Percentiles rank a stretch among this genome's conserved stretches.
phyloP scores from a whole-genome alignment of 495 filamentous ascomycete genomes.

The Corynascus novoguineensis region DNA sequence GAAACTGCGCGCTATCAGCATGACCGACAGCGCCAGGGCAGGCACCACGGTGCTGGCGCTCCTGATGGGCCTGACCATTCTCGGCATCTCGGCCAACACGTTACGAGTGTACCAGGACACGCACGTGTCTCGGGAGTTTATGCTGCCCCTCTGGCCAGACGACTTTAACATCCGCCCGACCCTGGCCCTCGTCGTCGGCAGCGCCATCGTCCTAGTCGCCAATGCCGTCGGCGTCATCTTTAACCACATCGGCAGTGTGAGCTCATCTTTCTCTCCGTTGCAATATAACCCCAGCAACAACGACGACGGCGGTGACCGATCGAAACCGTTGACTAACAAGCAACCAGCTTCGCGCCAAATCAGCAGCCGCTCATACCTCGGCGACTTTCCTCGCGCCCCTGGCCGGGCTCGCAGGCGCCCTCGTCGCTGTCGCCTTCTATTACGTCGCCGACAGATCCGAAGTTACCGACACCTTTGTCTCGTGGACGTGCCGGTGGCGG shows the following conservation, averaged over 20 bases:
- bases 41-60: slow-evolving; percentile 46
- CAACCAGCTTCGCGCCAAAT: slow-evolving; percentile 38
- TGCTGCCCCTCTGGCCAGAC: slow-evolving; percentile 47
- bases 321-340: not conserved
- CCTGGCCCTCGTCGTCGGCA: slow-evolving; percentile 43
- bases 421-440: slow-evolving; percentile 49
- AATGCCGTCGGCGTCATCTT: slow-evolving; percentile 41
- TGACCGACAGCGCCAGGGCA: slow-evolving; percentile 38
- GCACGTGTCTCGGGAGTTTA: slow-evolving; percentile 35
- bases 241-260: slow-evolving; percentile 37
- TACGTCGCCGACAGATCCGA: slow-evolving; percentile 48
- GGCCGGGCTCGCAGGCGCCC: slow-evolving; percentile 39
- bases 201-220: slow-evolving; percentile 38
- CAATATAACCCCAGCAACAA: not conserved
- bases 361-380: slow-evolving; percentile 33
- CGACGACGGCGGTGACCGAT: no score
- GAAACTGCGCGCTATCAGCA: slow-evolving; percentile 31
- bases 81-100: slow-evolving; percentile 46
- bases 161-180: slow-evolving; percentile 49
- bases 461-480: slow-evolving; percentile 43
- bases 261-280: slow-evolving; percentile 8
- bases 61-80: slow-evolving; percentile 43
- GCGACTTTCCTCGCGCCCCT: slow-evolving; percentile 38
- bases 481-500: slow-evolving; percentile 53
- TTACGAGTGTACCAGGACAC: slow-evolving; percentile 47